Percentiles rank a stretch among this genome's conserved stretches.
phyloP scores from a whole-genome alignment of 768 basidiomycete species.

The Hygrophoropsis aurantiaca region DNA sequence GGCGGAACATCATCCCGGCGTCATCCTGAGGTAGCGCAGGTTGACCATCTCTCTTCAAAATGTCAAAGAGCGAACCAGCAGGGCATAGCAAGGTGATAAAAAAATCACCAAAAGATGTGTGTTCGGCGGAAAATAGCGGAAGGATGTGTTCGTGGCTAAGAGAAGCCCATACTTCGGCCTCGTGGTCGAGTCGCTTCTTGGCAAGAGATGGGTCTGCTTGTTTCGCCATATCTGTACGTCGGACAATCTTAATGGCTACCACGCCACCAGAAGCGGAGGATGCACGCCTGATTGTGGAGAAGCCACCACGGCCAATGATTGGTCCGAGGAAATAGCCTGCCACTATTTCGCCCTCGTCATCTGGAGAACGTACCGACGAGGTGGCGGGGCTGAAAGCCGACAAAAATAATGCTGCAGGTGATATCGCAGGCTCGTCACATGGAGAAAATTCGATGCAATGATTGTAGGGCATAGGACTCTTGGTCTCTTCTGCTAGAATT shows the following conservation, averaged over 20 bases:
- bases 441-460: conserved; percentile 7
- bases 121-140: conserved; percentile 69
- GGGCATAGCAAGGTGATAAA: conserved; percentile 85
- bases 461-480: not conserved
- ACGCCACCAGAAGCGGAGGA: conserved; percentile 60
- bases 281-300: conserved; percentile 77
- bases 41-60: conserved; percentile 67
- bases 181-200: conserved; percentile 62
- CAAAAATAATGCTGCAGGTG: conserved; percentile 76
- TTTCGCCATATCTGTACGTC: conserved; percentile 53
- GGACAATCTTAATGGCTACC: conserved; percentile 84
- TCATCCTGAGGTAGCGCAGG: conserved; percentile 76
- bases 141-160: conserved; percentile 86
- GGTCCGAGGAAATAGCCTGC: conserved; percentile 75
- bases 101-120: conserved; percentile 65
- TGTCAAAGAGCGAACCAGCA: conserved; percentile 82
- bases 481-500: conserved; percentile 9
- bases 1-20: conserved; percentile 81
- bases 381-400: conserved; percentile 55
- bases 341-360: conserved; percentile 67
- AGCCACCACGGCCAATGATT: conserved; percentile 77
- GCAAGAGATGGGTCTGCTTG: conserved; percentile 47
- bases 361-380: conserved; percentile 41
- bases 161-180: conserved; percentile 70
- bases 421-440: conserved; percentile 29